Conservation (phyloP, 768 basidiomycete genomes). For the Pulveroboletus ravenelii region DNA sequence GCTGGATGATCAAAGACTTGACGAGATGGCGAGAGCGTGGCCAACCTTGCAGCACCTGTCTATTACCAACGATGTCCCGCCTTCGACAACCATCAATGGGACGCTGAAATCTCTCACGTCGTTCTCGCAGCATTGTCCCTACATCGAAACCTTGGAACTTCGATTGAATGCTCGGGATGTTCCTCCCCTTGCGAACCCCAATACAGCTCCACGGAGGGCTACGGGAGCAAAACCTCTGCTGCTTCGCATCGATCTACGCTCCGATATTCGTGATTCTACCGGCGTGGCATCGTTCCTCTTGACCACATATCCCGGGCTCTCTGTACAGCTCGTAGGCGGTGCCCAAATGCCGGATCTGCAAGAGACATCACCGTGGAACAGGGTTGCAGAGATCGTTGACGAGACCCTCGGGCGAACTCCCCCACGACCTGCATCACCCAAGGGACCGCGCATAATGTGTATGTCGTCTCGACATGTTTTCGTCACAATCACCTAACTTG, state of each 20-base stretch:
- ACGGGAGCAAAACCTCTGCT: background rate
- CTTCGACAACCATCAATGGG: slow-evolving; percentile 2
- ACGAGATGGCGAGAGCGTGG: slow-evolving; percentile 17
- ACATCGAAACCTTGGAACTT: slow-evolving; percentile 13
- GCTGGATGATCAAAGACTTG: slow-evolving; percentile 12
- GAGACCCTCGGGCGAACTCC: slow-evolving; percentile 12
- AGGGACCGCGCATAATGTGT: slow-evolving; percentile 16
- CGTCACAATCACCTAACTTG: background rate
- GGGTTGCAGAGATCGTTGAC: slow-evolving; percentile 17
- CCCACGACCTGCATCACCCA: background rate
- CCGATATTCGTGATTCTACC: slow-evolving; percentile 17
- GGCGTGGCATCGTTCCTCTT: slow-evolving; percentile 18
- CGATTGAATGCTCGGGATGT: slow-evolving; percentile 18
- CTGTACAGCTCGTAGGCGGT: slow-evolving; percentile 3
- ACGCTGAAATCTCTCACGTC: slow-evolving; percentile 10
- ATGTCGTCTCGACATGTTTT: background rate
- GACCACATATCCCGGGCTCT: slow-evolving; percentile 5
- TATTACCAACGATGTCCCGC: no score
- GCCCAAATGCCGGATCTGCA: slow-evolving; percentile 6
- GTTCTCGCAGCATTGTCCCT: slow-evolving; percentile 15
- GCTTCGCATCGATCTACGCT: no score
- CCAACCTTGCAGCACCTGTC: slow-evolving; percentile 15
- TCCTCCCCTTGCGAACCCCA: background rate
- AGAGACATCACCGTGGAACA: slow-evolving; percentile 20
- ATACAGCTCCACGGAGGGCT: background rate